Evolutionary conservation across 768 basidiomycete species (phyloP).

Genomic region (Daedalea quercina): DNA sequence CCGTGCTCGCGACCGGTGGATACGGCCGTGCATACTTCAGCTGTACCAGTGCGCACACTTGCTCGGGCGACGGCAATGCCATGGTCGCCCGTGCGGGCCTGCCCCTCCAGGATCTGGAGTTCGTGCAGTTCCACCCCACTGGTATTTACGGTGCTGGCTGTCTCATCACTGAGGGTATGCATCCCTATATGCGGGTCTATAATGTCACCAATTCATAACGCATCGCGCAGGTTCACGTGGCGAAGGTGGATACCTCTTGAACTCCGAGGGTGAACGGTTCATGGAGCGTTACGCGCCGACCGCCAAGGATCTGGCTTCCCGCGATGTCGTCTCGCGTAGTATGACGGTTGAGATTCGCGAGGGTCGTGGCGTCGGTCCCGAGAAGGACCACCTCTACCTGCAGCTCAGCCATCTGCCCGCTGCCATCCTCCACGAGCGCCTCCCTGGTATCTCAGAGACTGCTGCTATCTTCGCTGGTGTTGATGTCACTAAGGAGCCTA

Average conservation of each 20-base stretch:
- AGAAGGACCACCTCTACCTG: conserved; percentile 95
- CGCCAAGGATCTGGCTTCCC: conserved; percentile 98
- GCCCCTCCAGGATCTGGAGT: conserved; percentile 94
- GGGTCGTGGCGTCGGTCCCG: conserved; percentile 96
- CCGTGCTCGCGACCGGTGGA: conserved; percentile 96
- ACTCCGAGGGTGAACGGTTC: conserved; percentile 98
- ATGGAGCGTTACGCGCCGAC: conserved; percentile 99
- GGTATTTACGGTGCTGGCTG: conserved; percentile 99
- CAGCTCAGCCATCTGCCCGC: conserved; percentile 97
- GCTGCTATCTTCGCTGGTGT: conserved; percentile 98
- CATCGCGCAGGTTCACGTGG: conserved; percentile 79
- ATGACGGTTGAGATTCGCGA: conserved; percentile 99
- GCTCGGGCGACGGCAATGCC: conserved; percentile 97
- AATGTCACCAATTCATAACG: not conserved
- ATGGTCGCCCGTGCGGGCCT: conserved; percentile 97
- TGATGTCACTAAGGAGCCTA: conserved; percentile 99
- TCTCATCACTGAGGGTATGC: conserved; percentile 91
- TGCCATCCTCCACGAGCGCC: conserved; percentile 90
- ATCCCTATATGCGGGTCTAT: not conserved
- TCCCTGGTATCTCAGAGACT: conserved; percentile 99
- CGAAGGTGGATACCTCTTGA: conserved; percentile 97
- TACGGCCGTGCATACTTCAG: conserved; percentile 98
- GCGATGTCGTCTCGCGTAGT: conserved; percentile 97
- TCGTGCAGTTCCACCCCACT: conserved; percentile 99
- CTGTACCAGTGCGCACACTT: conserved; percentile 98